A percentile compares a stretch with the other conserved stretches of the same genome.
Conservation (phyloP, 306 rosid species). For the Casuarina cunninghamiana region DNA sequence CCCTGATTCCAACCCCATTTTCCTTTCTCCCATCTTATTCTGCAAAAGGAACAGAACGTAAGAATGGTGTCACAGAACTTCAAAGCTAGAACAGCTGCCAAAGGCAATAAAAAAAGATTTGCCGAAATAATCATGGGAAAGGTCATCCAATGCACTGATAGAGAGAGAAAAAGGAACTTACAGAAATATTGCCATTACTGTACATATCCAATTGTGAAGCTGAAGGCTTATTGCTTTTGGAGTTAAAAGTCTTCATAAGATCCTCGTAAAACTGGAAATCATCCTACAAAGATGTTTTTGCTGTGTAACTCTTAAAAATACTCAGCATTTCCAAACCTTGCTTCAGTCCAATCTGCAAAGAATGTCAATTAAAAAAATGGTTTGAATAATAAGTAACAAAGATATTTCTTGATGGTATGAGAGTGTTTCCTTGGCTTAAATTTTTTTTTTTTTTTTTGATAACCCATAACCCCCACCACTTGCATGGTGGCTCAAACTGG, state of each 20-base stretch:
- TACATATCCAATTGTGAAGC: slow-evolving; percentile 39
- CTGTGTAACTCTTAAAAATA: slow-evolving; percentile 59
- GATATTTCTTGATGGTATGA: not conserved
- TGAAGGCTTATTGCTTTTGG: slow-evolving; percentile 33
- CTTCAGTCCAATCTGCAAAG: slow-evolving; percentile 64
- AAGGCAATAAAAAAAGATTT: not conserved
- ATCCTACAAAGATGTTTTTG: slow-evolving; percentile 59
- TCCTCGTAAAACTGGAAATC: slow-evolving; percentile 70
- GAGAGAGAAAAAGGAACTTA: slow-evolving; percentile 25
- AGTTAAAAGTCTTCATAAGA: slow-evolving; percentile 48
- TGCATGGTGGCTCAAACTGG: too few species aligned
- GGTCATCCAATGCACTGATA: not conserved
- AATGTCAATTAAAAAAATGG: slow-evolving; percentile 2
- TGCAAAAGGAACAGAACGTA: slow-evolving; percentile 17
- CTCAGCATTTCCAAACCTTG: slow-evolving; percentile 75
- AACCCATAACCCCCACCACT: too few species aligned
- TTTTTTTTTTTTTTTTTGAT: too few species aligned
- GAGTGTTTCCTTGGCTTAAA: too few species aligned
- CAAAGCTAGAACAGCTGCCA: not conserved
- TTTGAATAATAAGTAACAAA: slow-evolving; percentile 1
- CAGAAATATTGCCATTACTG: slow-evolving; percentile 27
- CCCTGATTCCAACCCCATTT: slow-evolving; percentile 32
- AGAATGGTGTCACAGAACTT: not conserved
- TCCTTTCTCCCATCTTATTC: slow-evolving; percentile 33
- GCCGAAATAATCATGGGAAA: not conserved